Evolutionary conservation across 106 monocot genomes (phyloP).

Genomic region (Ottelia alismoides): DNA sequence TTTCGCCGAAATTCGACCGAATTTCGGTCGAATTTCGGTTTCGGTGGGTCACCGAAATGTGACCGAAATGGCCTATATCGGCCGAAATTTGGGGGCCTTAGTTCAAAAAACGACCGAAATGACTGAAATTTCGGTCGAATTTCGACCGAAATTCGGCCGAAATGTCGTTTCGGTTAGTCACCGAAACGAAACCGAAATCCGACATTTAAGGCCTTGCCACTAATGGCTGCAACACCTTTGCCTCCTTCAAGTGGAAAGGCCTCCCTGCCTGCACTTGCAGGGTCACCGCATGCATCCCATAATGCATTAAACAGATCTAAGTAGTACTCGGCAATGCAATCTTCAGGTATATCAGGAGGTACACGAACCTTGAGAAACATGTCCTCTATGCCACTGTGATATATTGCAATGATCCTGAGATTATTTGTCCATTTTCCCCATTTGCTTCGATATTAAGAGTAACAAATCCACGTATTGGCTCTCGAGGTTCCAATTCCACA

Average conservation of each 20-base stretch:
- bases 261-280: constrained; percentile 50
- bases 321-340: constrained; percentile 25
- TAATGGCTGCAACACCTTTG: constrained; percentile 63
- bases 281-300: constrained; percentile 85
- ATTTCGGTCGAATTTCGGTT: too few relatives aligned
- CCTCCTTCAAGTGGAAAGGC: constrained; percentile 62
- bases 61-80: too few relatives aligned
- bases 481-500: constrained; percentile 75
- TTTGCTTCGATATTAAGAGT: constrained; percentile 59
- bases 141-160: too few relatives aligned
- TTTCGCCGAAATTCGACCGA: too few relatives aligned
- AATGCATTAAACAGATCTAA: constrained; percentile 72
- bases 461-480: constrained; percentile 71
- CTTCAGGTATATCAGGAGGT: constrained; percentile 38
- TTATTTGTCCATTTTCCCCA: constrained; percentile 54
- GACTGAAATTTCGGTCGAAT: too few relatives aligned
- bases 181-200: too few relatives aligned
- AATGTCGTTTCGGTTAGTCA: too few relatives aligned
- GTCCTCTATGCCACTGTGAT: constrained; percentile 84
- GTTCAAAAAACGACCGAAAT: too few relatives aligned
- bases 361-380: constrained; percentile 65
- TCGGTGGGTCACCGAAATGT: too few relatives aligned
- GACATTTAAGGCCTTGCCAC: too few relatives aligned
- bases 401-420: constrained; percentile 54
- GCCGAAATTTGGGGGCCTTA: too few relatives aligned